Conservation (phyloP, 2,329 filamentous ascomycete genomes). For the Emergomyces africanus region DNA sequence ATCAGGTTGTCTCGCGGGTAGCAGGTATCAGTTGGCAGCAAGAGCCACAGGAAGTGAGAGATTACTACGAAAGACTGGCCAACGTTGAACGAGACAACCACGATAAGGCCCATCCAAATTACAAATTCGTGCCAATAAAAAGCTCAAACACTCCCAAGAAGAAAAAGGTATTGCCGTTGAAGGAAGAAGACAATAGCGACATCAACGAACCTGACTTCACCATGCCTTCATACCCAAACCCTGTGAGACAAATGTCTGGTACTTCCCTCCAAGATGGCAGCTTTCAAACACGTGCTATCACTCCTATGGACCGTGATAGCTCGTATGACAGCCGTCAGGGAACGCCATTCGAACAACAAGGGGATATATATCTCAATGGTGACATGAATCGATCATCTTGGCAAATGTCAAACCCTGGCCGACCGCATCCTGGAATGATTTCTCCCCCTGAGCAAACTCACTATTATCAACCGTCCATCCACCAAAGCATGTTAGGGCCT, state of each 20-base stretch:
- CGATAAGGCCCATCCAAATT: conserved; percentile 69
- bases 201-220: conserved; percentile 20
- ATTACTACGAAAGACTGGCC: conserved; percentile 67
- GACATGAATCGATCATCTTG: conserved; percentile 34
- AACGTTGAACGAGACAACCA: conserved; percentile 75
- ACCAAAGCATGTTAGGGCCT: conserved; percentile 25
- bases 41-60: conserved; percentile 59
- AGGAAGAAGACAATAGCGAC: conserved; percentile 30
- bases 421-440: conserved; percentile 35
- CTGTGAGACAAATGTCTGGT: conserved; percentile 14
- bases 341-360: conserved; percentile 8
- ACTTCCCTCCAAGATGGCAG: conserved; percentile 18
- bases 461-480: conserved; percentile 40
- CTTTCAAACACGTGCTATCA: conserved; percentile 22
- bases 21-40: conserved; percentile 76
- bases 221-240: conserved; percentile 11
- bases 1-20: conserved; percentile 82
- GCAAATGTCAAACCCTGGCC: conserved; percentile 40
- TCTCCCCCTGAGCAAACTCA: conserved; percentile 34
- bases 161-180: conserved; percentile 30
- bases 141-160: conserved; percentile 35
- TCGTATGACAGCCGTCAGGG: conserved; percentile 9
- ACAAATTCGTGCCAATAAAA: conserved; percentile 89
- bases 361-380: conserved; percentile 7
- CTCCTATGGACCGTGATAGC: conserved; percentile 20